These are phyloP conservation scores for Cryptosporidium meleagridis DNA, from an alignment of 169 alveolate genomes.

Conservation along the genomic window DNA sequence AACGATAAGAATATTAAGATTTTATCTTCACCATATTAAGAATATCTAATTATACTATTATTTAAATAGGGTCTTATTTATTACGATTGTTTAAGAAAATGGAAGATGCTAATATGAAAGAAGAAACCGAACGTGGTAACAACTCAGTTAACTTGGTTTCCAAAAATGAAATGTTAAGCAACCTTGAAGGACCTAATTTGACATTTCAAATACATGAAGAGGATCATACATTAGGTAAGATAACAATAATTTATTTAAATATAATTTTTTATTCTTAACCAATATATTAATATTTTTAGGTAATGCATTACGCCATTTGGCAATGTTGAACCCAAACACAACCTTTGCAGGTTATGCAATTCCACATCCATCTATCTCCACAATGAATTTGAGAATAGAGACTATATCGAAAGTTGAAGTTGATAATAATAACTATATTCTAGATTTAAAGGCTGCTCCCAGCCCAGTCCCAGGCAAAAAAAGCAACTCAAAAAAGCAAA, in stretches of 20 bases:
- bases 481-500: not conserved
- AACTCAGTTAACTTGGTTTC: not conserved
- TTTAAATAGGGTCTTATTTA: not conserved
- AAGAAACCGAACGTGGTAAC: conserved; percentile 9
- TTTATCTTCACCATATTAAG: not conserved
- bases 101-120: conserved; percentile 31
- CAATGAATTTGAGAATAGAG: conserved; percentile 65
- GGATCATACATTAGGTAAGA: conserved; percentile 73
- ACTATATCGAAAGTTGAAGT: conserved; percentile 55
- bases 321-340: conserved; percentile 69
- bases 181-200: conserved; percentile 56
- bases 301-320: conserved; percentile 57
- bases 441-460: not conserved
- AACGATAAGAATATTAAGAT: not conserved
- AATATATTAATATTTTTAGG: conserved; percentile 3
- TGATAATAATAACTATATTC: not conserved
- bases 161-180: conserved; percentile 55
- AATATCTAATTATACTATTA: not conserved
- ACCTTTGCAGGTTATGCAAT: conserved; percentile 75
- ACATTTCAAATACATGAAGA: conserved; percentile 70
- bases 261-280: not conserved
- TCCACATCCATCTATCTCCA: conserved; percentile 68
- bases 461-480: not conserved
- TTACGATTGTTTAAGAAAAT: not conserved
- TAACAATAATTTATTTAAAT: not conserved